These are phyloP conservation scores for Fusarium nodosum DNA, from an alignment of 2,329 filamentous ascomycete species.

Conservation along the genomic window DNA sequence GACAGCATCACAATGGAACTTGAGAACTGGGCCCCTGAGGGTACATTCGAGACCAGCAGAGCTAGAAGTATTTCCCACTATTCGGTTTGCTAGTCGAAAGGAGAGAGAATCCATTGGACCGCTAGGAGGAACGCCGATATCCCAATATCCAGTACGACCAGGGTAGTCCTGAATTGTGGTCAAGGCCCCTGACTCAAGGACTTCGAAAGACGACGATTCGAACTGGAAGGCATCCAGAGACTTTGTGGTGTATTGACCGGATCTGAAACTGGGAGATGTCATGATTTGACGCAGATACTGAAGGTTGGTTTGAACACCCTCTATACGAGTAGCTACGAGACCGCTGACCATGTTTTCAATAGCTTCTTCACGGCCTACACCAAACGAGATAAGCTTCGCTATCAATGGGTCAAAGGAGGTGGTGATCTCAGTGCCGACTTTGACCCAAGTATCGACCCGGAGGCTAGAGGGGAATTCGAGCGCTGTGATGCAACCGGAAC, in stretches of 20 bases:
- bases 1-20: conserved; percentile 53
- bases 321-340: conserved; percentile 62
- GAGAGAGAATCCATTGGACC: conserved; percentile 60
- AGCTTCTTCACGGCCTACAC: conserved; percentile 69
- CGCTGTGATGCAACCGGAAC: conserved; percentile 69
- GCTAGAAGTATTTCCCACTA: conserved; percentile 52
- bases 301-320: conserved; percentile 55
- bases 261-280: conserved; percentile 47
- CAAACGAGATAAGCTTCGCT: conserved; percentile 79
- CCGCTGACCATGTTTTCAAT: conserved; percentile 73
- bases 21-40: conserved; percentile 52
- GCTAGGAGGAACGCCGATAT: conserved; percentile 57
- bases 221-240: conserved; percentile 52
- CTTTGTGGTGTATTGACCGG: conserved; percentile 53
- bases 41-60: conserved; percentile 55
- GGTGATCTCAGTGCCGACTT: conserved; percentile 77
- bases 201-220: conserved; percentile 51
- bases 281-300: conserved; percentile 53
- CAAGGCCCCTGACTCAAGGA: conserved; percentile 54
- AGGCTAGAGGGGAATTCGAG: conserved; percentile 67
- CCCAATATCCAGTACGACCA: conserved; percentile 56
- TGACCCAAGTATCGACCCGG: conserved; percentile 76
- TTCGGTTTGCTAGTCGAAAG: conserved; percentile 53
- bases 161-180: conserved; percentile 60
- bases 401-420: conserved; percentile 84